Percentiles rank a stretch among this genome's conserved stretches.
Evolutionary conservation across 2,329 filamentous ascomycete genomes (phyloP).

Genomic region (Orbilia quercus): DNA sequence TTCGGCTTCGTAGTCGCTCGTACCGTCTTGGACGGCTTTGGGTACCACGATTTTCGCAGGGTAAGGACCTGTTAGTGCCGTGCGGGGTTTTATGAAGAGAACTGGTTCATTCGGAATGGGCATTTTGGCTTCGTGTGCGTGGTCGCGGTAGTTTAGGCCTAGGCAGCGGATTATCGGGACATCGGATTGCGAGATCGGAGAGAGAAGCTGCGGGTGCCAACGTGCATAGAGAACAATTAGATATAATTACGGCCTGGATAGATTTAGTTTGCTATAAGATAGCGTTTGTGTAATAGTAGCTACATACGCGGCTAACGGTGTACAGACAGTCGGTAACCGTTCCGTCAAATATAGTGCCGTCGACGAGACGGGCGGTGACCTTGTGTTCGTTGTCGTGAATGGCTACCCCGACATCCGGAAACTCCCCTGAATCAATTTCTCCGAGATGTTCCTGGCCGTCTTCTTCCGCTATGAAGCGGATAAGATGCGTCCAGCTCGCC

Average conservation of each 20-base stretch:
- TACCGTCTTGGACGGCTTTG: slow-evolving; percentile 72
- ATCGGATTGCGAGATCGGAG: slow-evolving; percentile 19
- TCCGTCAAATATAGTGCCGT: slow-evolving; percentile 62
- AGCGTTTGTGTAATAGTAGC: too few species aligned
- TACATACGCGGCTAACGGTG: slow-evolving; percentile 60
- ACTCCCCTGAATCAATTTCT: slow-evolving; percentile 62
- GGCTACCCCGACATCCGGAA: slow-evolving; percentile 63
- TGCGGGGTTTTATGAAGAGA: slow-evolving; percentile 77
- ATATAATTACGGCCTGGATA: too few species aligned
- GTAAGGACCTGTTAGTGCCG: slow-evolving; percentile 71
- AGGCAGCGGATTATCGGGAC: slow-evolving; percentile 73
- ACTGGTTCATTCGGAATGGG: slow-evolving; percentile 77
- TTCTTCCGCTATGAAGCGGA: slow-evolving; percentile 64
- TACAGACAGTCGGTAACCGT: slow-evolving; percentile 61
- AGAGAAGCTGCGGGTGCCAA: slow-evolving; percentile 27
- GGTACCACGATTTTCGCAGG: slow-evolving; percentile 71
- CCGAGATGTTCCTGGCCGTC: slow-evolving; percentile 64
- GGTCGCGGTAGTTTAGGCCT: slow-evolving; percentile 77
- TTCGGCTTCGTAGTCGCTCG: slow-evolving; percentile 83
- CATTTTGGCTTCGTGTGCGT: slow-evolving; percentile 76
- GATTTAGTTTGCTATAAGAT: too few species aligned
- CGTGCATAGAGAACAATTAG: too few species aligned
- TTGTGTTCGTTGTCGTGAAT: slow-evolving; percentile 61
- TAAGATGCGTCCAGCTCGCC: slow-evolving; percentile 63
- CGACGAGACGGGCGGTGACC: slow-evolving; percentile 62